Conservation (phyloP, 129 eudicot species). For the Flaveria ramosissima region DNA sequence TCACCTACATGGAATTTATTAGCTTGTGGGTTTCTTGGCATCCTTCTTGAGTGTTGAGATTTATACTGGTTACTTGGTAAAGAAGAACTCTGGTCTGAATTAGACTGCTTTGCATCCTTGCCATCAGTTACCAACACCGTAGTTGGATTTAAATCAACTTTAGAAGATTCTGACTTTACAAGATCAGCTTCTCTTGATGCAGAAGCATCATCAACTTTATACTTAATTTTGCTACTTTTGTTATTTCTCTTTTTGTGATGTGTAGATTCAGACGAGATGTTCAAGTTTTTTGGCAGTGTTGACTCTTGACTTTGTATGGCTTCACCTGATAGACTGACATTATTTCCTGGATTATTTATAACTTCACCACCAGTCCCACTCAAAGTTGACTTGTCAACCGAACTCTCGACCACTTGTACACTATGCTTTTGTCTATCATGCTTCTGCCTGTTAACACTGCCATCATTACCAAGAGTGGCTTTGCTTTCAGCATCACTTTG, state of each 20-base stretch:
- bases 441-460: conserved; percentile 47
- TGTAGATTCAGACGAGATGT: conserved; percentile 35
- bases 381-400: conserved; percentile 38
- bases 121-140: conserved; percentile 38
- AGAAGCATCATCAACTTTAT: conserved; percentile 51
- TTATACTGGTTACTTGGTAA: conserved; percentile 51
- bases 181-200: conserved; percentile 33
- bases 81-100: conserved; percentile 38
- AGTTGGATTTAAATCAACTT: conserved; percentile 28
- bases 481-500: conserved; percentile 43
- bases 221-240: conserved; percentile 58
- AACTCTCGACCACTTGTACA: conserved; percentile 35
- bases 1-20: conserved; percentile 64
- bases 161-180: conserved; percentile 39
- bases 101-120: conserved; percentile 38
- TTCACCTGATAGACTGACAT: conserved; percentile 38
- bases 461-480: conserved; percentile 44
- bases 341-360: conserved; percentile 14
- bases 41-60: conserved; percentile 62
- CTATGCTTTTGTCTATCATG: conserved; percentile 57
- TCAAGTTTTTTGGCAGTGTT: conserved; percentile 27
- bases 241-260: conserved; percentile 49
- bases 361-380: conserved; percentile 25
- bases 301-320: conserved; percentile 20
- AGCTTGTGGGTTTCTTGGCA: conserved; percentile 61